These are phyloP conservation scores for Claviceps quebecensis DNA, from an alignment of 2,329 filamentous ascomycete species.

Conservation along the genomic window DNA sequence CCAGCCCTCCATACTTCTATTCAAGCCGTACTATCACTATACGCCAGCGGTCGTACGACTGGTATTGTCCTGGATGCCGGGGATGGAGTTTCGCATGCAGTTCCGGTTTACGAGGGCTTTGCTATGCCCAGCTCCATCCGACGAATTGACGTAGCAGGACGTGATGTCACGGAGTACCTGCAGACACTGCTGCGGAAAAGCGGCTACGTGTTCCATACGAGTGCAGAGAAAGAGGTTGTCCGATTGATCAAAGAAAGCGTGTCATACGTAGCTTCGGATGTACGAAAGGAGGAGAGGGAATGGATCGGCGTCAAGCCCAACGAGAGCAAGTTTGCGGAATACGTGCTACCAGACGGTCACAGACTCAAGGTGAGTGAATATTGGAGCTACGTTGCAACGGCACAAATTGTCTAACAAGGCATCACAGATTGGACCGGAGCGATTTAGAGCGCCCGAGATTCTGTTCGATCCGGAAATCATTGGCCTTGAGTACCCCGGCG, in stretches of 20 bases:
- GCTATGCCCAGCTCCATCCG: constrained; percentile 92
- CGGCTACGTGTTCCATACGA: constrained; percentile 91
- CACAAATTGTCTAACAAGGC: constrained; percentile 10
- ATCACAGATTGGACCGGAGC: constrained; percentile 68
- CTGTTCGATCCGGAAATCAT: constrained; percentile 96
- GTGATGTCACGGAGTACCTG: constrained; percentile 92
- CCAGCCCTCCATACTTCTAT: constrained; percentile 94
- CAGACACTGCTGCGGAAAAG: constrained; percentile 83
- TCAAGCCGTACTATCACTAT: constrained; percentile 89
- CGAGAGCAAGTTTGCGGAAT: constrained; percentile 68
- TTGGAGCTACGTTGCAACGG: background rate
- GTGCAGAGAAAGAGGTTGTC: constrained; percentile 98
- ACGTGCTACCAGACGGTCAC: constrained; percentile 81
- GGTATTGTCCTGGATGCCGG: constrained; percentile 92
- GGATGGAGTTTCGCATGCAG: constrained; percentile 91
- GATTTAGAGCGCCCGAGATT: constrained; percentile 92
- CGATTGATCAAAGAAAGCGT: constrained; percentile 92
- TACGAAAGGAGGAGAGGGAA: constrained; percentile 90
- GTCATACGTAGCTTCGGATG: constrained; percentile 81
- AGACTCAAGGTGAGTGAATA: constrained; percentile 58
- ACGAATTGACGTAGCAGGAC: constrained; percentile 86
- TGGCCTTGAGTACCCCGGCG: constrained; percentile 87
- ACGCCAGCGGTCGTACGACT: constrained; percentile 89
- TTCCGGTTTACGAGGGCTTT: constrained; percentile 96
- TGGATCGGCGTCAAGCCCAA: constrained; percentile 73